These are phyloP conservation scores for Solanum infundibuliforme DNA, from an alignment of 257 asterid genomes.

Conservation along the genomic window DNA sequence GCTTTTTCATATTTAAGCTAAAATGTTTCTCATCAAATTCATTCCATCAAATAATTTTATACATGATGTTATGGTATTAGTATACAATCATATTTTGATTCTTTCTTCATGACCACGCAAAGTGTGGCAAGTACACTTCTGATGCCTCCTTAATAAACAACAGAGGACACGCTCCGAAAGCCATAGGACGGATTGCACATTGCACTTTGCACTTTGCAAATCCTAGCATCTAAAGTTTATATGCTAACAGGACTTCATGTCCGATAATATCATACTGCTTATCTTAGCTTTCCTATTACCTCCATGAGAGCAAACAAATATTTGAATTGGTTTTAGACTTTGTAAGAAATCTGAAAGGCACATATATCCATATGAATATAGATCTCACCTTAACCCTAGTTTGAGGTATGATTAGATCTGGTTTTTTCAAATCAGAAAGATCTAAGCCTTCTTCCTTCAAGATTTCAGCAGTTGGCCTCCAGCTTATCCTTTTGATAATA, in stretches of 20 bases:
- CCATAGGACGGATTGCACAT: background rate
- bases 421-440: constrained; percentile 32
- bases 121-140: background rate
- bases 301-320: background rate
- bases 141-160: background rate
- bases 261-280: background rate
- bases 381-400: constrained; percentile 49
- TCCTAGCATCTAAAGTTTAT: background rate
- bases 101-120: background rate
- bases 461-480: constrained; percentile 84
- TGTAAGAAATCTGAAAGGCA: background rate
- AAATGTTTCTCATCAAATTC: background rate
- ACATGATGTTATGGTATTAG: background rate
- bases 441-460: constrained; percentile 91
- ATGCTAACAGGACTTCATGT: background rate
- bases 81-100: background rate
- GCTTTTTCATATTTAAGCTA: background rate
- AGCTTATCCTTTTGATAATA: constrained; percentile 49
- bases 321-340: background rate
- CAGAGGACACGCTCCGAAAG: background rate
- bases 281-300: background rate
- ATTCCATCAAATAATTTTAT: background rate
- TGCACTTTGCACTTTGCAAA: background rate
- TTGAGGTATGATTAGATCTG: constrained; percentile 29
- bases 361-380: background rate